Percentiles rank a stretch among this genome's conserved stretches.
These are phyloP conservation scores for Hibiscus syriacus DNA, from an alignment of 345 rosid genomes.

Conservation along the genomic window DNA sequence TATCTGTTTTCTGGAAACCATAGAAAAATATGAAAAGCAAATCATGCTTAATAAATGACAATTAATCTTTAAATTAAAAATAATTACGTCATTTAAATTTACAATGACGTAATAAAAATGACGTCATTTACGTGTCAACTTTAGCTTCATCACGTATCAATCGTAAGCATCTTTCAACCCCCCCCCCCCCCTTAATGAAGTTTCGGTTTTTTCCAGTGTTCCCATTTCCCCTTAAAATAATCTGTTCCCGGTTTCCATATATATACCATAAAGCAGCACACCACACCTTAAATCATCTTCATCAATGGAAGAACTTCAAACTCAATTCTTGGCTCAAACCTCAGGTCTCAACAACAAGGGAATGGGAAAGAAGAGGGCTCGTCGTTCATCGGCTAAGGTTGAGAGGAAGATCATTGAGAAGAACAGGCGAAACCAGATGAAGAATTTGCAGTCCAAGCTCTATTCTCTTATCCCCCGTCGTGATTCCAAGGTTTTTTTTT, in stretches of 20 bases:
- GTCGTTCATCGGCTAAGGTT: constrained; percentile 17
- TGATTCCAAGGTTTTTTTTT: constrained; percentile 19
- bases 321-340: neutral
- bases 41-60: no score
- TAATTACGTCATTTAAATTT: no score
- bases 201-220: constrained; percentile 5
- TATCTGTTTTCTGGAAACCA: no score
- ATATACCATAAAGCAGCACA: neutral
- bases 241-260: neutral
- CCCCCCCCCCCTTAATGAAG: no score
- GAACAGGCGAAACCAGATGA: constrained; percentile 47
- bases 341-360: neutral
- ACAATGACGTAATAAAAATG: no score
- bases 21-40: no score
- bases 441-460: constrained; percentile 33
- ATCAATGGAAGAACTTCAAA: constrained; percentile 8
- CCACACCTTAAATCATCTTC: neutral
- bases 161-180: no score
- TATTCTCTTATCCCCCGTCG: constrained; percentile 38
- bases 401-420: constrained; percentile 51
- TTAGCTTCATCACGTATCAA: no score
- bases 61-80: no score
- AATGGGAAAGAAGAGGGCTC: neutral
- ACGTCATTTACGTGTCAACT: no score
- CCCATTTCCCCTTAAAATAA: no score